A percentile compares a stretch with the other conserved stretches of the same genome.
phyloP scores from a whole-genome alignment of 768 basidiomycete genomes.

The Ramaria sp. region DNA sequence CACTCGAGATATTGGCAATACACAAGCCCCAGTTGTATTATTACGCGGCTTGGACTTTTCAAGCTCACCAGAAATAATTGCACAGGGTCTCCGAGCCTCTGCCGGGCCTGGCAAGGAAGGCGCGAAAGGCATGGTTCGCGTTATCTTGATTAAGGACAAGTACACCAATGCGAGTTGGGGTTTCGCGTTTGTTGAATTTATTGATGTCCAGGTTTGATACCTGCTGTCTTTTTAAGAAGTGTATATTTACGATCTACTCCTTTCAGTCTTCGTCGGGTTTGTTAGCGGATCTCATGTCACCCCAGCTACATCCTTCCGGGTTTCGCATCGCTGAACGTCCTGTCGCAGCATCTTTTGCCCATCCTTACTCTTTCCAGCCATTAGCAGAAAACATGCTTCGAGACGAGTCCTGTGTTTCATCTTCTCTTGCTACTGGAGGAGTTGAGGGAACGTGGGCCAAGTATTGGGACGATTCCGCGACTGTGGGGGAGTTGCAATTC shows the following conservation, averaged over 20 bases:
- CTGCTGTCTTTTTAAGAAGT: not conserved
- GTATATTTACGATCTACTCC: slow-evolving; percentile 13
- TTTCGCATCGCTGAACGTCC: slow-evolving; percentile 86
- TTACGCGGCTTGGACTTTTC: slow-evolving; percentile 85
- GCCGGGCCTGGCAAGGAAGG: slow-evolving; percentile 70
- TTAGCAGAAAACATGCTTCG: slow-evolving; percentile 61
- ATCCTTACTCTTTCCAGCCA: slow-evolving; percentile 82
- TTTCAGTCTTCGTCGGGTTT: slow-evolving; percentile 70
- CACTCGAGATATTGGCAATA: slow-evolving; percentile 87
- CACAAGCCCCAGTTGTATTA: slow-evolving; percentile 72
- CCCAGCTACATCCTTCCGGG: slow-evolving; percentile 81
- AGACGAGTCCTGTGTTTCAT: slow-evolving; percentile 66
- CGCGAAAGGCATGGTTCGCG: slow-evolving; percentile 77
- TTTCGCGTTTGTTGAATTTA: slow-evolving; percentile 89
- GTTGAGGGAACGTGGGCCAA: slow-evolving; percentile 63
- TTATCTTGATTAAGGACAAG: slow-evolving; percentile 84
- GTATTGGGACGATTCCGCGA: slow-evolving; percentile 90
- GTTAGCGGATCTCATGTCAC: slow-evolving; percentile 78
- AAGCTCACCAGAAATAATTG: slow-evolving; percentile 80
- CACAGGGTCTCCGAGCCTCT: slow-evolving; percentile 72
- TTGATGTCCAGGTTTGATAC: slow-evolving; percentile 59
- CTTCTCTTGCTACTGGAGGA: slow-evolving; percentile 60
- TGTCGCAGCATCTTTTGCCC: slow-evolving; percentile 87
- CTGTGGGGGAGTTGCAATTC: slow-evolving; percentile 65
- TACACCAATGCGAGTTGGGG: slow-evolving; percentile 83